phyloP scores from a whole-genome alignment of 1,284 basidiomycete species.

The Hemileia vastatrix region DNA sequence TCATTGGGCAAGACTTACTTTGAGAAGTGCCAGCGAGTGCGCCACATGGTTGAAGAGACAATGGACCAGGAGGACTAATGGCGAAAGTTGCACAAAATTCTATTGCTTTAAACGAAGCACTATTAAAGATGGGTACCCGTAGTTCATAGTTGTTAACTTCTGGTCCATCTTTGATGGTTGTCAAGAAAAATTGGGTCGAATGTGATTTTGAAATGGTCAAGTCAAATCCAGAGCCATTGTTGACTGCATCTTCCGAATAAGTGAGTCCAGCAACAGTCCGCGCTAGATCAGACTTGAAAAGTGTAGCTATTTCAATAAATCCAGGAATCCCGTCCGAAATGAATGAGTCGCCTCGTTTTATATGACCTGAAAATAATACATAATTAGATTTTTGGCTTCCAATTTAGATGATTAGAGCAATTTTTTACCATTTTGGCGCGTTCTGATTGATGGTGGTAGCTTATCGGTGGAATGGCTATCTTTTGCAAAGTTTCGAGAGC shows the following conservation, averaged over 20 bases:
- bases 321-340: conserved; percentile 33
- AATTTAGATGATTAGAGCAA: too few relatives aligned
- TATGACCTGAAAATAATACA: too few relatives aligned
- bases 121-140: conserved; percentile 31
- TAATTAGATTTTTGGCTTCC: too few relatives aligned
- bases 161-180: conserved; percentile 18
- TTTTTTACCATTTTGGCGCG: too few relatives aligned
- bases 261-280: conserved; percentile 32
- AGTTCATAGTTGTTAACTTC: conserved; percentile 29
- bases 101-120: conserved; percentile 23
- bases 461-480: too few relatives aligned
- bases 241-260: conserved; percentile 26
- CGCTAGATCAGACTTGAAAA: conserved; percentile 27
- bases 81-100: conserved; percentile 36
- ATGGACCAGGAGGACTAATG: conserved; percentile 28
- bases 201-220: conserved; percentile 31
- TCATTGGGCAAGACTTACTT: conserved; percentile 6
- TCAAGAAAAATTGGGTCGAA: conserved; percentile 34
- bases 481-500: too few relatives aligned
- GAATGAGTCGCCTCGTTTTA: too few relatives aligned
- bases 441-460: too few relatives aligned
- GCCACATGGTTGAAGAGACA: conserved; percentile 31
- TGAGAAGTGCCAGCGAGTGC: conserved; percentile 28
- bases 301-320: conserved; percentile 33
- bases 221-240: conserved; percentile 25